These are phyloP conservation scores for Fraxinus paxiana DNA, from an alignment of 305 asterid species.

Conservation along the genomic window DNA sequence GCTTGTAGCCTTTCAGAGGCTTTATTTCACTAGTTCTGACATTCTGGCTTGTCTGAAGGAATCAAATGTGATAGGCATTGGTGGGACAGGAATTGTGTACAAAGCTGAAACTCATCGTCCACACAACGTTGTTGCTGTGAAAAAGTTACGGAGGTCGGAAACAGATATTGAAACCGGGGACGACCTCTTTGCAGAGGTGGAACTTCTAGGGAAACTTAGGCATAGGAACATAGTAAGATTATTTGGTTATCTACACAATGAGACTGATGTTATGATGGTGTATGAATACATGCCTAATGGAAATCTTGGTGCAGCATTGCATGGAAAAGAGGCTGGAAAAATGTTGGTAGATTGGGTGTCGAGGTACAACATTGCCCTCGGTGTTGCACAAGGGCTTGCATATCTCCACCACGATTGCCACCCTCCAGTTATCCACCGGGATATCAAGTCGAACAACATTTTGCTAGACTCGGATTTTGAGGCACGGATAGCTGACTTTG, in stretches of 20 bases:
- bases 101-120: slow-evolving; percentile 57
- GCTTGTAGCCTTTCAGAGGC: slow-evolving; percentile 69
- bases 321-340: slow-evolving; percentile 49
- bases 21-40: slow-evolving; percentile 52
- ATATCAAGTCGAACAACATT: slow-evolving; percentile 70
- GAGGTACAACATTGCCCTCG: slow-evolving; percentile 67
- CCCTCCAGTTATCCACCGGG: slow-evolving; percentile 73
- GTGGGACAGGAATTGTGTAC: slow-evolving; percentile 71
- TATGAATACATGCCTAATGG: slow-evolving; percentile 80
- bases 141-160: slow-evolving; percentile 61
- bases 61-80: slow-evolving; percentile 67
- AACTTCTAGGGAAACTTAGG: slow-evolving; percentile 60
- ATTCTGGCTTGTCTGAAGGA: slow-evolving; percentile 57
- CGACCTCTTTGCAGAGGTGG: slow-evolving; percentile 57
- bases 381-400: slow-evolving; percentile 78
- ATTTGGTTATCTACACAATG: slow-evolving; percentile 68
- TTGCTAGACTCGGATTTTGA: slow-evolving; percentile 56
- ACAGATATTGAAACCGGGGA: slow-evolving; percentile 53
- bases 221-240: slow-evolving; percentile 73
- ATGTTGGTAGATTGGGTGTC: slow-evolving; percentile 72
- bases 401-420: slow-evolving; percentile 80
- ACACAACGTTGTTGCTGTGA: slow-evolving; percentile 53
- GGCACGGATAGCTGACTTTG: slow-evolving; percentile 78
- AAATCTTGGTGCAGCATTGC: slow-evolving; percentile 61
- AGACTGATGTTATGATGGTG: slow-evolving; percentile 59